Evolutionary conservation across 306 rosid genomes (phyloP), one percentile per base, ranked within the genome.

Genomic region (Ormosia semicastrata): DNA sequence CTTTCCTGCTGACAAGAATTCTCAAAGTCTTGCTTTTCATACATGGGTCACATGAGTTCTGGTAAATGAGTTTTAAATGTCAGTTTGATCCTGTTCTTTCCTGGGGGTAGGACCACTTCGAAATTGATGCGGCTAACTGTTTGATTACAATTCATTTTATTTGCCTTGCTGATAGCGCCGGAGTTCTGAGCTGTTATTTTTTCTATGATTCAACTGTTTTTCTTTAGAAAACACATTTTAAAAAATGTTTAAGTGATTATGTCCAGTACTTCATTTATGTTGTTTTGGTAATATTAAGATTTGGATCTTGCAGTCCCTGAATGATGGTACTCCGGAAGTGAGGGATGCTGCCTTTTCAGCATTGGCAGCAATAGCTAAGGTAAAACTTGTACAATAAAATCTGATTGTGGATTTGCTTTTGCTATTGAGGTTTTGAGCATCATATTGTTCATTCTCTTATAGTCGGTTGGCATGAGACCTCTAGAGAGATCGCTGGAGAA

Each of bases 401-500:
- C 58, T 80, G 32, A 37, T 37, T 53, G 60, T 49, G 66, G 49
- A 32, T 80, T 66, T 52, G 43, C 36, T 71, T 72, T 46, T 66
- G 40, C 57, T 78, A 50, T 56, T 44, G 57, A 83, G 33, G 56
- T 77, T 50, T 74, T 88, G 53, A 66, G 69, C 46, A 63, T 44
- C 66, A 57, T 32, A 9, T 17, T 81, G 57, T 83, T 75, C 77
- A 62, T 81, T 65, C 34, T 83, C 43, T 53, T 84, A 47, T 83
- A 96, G 99, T 89, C 68, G 65, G 99, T 96, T 84, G 99, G 99
- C 87, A 96, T 96, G 98, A 89, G 97, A 76, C 99, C 99, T 73
- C 81, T 96, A 12, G 99, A 96, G 88, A 86, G 94, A 87, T 94
- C 97, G 4, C 59, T 96, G 66, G 99, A 96, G 89, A 96, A 96